Evolutionary conservation across 2,329 filamentous ascomycete species (phyloP).

Genomic region (Cadophora luteo-olivacea): DNA sequence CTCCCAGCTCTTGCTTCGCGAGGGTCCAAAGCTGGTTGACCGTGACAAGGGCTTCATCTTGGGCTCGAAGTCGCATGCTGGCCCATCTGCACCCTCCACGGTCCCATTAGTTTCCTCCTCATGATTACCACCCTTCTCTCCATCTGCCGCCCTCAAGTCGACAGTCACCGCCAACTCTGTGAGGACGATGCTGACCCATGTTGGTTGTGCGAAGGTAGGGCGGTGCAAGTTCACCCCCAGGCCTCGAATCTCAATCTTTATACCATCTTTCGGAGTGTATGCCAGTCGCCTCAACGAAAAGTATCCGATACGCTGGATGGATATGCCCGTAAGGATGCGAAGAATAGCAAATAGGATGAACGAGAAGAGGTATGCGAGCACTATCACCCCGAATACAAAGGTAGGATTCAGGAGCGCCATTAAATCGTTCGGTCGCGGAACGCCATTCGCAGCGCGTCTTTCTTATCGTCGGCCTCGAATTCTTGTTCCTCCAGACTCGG

Average conservation of each 20-base stretch:
- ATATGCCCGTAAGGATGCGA: constrained; percentile 90
- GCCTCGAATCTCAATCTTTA: constrained; percentile 88
- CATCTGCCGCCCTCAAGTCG: constrained; percentile 72
- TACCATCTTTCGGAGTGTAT: constrained; percentile 86
- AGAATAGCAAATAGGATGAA: constrained; percentile 94
- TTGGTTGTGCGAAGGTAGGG: constrained; percentile 95
- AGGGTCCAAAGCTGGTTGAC: constrained; percentile 41
- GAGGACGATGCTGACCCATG: constrained; percentile 91
- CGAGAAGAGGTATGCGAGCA: constrained; percentile 87
- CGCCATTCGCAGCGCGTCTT: constrained; percentile 34
- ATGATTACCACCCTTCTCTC: constrained; percentile 44
- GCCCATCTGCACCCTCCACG: constrained; percentile 39
- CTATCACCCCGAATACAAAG: constrained; percentile 83
- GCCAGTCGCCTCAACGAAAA: constrained; percentile 89
- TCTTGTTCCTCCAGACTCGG: background rate
- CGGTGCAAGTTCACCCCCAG: constrained; percentile 88
- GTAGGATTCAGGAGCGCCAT: constrained; percentile 77
- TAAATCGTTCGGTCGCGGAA: constrained; percentile 30
- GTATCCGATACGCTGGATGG: constrained; percentile 94
- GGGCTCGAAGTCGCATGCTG: constrained; percentile 32
- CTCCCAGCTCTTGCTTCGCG: constrained; percentile 79
- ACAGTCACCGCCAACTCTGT: constrained; percentile 85
- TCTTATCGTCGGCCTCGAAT: constrained; percentile 2
- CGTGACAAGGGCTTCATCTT: constrained; percentile 33
- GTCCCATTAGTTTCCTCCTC: constrained; percentile 36